These are phyloP conservation scores for Boletellus ananiceps DNA, from an alignment of 768 basidiomycete genomes.

Conservation along the genomic window DNA sequence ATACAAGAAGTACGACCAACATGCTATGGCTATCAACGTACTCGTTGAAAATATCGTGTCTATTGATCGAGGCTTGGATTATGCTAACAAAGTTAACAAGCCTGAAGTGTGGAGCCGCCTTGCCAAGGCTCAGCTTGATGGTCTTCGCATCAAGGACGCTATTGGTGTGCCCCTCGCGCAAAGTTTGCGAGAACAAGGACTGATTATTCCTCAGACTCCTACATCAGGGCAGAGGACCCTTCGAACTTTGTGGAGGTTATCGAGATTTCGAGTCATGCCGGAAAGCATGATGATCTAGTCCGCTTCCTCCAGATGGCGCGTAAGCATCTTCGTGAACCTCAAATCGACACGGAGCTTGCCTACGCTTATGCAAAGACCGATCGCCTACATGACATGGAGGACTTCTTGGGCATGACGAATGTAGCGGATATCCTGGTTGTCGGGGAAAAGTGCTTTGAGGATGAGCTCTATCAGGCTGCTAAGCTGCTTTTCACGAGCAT, in stretches of 20 bases:
- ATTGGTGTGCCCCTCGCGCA: slow-evolving; percentile 59
- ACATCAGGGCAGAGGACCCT: slow-evolving; percentile 95
- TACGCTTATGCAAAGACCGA: slow-evolving; percentile 99
- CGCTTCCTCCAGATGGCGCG: slow-evolving; percentile 98
- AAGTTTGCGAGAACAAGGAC: neutral
- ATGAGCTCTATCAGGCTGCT: slow-evolving; percentile 94
- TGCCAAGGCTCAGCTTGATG: slow-evolving; percentile 98
- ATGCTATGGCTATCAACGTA: slow-evolving; percentile 94
- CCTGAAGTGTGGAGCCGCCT: slow-evolving; percentile 97
- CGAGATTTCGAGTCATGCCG: slow-evolving; percentile 92
- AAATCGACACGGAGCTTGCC: slow-evolving; percentile 96
- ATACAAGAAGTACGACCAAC: slow-evolving; percentile 96
- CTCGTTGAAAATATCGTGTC: slow-evolving; percentile 98
- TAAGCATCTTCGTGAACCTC: slow-evolving; percentile 93
- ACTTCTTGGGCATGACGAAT: slow-evolving; percentile 97
- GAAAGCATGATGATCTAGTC: slow-evolving; percentile 89
- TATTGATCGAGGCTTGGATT: slow-evolving; percentile 93
- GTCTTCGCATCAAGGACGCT: slow-evolving; percentile 95
- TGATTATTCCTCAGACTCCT: slow-evolving; percentile 63
- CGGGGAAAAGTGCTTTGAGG: slow-evolving; percentile 99
- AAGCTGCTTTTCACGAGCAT: slow-evolving; percentile 95
- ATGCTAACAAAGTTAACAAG: slow-evolving; percentile 92
- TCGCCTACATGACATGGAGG: slow-evolving; percentile 98
- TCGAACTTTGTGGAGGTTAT: slow-evolving; percentile 93
- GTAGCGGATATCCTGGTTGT: slow-evolving; percentile 96